Conservation (phyloP, 2,329 filamentous ascomycete genomes). For the Trichoderma polysporum region DNA sequence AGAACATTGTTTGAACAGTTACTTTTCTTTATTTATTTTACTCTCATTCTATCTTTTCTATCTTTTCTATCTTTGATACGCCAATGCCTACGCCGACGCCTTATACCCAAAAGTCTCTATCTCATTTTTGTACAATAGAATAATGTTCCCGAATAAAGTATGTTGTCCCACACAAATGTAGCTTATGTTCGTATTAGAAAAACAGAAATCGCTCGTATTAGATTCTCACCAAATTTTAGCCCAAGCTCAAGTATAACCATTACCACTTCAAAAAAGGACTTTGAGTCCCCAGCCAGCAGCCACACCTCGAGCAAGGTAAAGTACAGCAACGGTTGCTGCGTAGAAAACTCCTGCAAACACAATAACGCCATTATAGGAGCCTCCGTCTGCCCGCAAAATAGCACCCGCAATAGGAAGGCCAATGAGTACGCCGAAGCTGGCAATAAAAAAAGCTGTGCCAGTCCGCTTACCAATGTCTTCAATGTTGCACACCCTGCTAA, state of each 20-base stretch:
- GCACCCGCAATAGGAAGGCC: constrained; percentile 59
- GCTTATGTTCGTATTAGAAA: neutral
- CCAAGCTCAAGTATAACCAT: neutral
- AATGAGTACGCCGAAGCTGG: constrained; percentile 58
- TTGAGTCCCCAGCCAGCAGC: constrained; percentile 25
- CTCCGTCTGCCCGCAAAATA: constrained; percentile 44
- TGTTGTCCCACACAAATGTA: neutral
- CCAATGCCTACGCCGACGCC: neutral
- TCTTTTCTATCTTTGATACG: neutral
- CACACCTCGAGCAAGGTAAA: constrained; percentile 26
- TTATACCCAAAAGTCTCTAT: neutral
- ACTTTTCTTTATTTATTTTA: neutral
- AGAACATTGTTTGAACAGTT: neutral
- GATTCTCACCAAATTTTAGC: neutral
- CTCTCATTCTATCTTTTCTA: neutral
- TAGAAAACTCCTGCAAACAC: constrained; percentile 45
- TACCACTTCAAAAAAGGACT: constrained; percentile 9
- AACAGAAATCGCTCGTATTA: neutral
- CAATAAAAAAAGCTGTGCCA: constrained; percentile 67
- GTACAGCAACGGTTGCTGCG: constrained; percentile 31
- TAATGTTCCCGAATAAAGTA: neutral
- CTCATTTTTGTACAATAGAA: neutral
- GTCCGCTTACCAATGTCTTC: constrained; percentile 69
- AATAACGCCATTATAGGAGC: constrained; percentile 54
- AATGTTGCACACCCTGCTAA: constrained; percentile 68